phyloP scores from a whole-genome alignment of 2,329 filamentous ascomycete genomes.

The Bipolaris oryzae region DNA sequence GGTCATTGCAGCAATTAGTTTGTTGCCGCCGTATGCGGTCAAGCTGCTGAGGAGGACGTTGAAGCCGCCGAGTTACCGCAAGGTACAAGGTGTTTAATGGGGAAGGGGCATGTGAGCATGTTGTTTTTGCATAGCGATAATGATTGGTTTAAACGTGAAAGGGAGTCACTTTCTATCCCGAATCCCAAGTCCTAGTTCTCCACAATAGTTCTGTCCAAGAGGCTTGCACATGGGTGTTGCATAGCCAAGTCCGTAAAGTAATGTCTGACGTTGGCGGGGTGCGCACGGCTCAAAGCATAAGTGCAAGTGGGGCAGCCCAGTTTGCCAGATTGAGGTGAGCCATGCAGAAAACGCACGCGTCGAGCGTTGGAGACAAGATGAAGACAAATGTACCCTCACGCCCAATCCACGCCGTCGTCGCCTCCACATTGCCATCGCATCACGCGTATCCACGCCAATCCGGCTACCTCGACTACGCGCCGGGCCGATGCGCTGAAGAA shows the following conservation, averaged over 20 bases:
- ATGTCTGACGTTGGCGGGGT: background rate
- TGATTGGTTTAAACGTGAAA: background rate
- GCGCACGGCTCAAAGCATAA: constrained; percentile 1
- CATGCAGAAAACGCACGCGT: constrained; percentile 1
- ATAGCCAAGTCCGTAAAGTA: background rate
- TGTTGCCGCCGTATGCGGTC: constrained; percentile 84
- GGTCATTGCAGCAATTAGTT: constrained; percentile 77
- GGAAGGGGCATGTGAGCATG: constrained; percentile 47
- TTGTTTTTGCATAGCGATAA: background rate
- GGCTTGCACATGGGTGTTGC: no score
- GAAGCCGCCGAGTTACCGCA: constrained; percentile 92
- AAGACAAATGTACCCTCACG: background rate
- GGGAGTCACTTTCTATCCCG: no score
- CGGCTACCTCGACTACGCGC: background rate
- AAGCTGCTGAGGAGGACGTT: constrained; percentile 85
- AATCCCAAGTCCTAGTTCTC: background rate
- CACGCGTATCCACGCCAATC: background rate
- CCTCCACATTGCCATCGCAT: background rate
- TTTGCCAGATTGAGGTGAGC: constrained; percentile 2
- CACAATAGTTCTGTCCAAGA: background rate
- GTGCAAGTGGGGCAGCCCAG: constrained; percentile 2
- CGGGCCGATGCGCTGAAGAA: background rate
- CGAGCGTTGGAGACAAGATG: background rate
- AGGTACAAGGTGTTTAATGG: constrained; percentile 75
- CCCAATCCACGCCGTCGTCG: background rate